Percentiles rank a stretch among this genome's conserved stretches.
Evolutionary conservation across 129 eudicot genomes (phyloP).

Genomic region (Heracleum sosnowskyi): DNA sequence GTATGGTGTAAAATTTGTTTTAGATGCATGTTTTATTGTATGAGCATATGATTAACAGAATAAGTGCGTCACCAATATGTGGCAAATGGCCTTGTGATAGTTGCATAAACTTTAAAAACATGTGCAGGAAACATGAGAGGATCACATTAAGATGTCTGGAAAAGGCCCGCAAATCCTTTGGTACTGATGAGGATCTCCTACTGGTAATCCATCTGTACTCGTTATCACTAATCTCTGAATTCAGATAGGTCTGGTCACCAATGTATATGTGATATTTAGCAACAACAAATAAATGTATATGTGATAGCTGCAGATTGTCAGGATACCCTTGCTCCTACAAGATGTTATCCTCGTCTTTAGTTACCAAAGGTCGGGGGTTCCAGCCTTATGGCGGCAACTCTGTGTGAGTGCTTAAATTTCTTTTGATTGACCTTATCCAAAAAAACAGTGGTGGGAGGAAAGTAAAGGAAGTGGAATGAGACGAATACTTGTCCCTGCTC

Average conservation of each 20-base stretch:
- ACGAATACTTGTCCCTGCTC: no score
- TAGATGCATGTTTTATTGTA: neutral
- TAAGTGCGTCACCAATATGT: neutral
- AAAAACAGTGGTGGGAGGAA: neutral
- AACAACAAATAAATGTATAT: no score
- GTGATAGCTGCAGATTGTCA: neutral
- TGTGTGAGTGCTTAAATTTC: neutral
- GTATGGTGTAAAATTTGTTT: neutral
- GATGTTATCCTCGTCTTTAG: neutral
- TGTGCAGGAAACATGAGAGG: conserved; percentile 60
- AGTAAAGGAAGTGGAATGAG: no score
- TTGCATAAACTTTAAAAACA: neutral
- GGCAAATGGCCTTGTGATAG: neutral
- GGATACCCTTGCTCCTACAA: neutral
- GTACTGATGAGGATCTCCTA: conserved; percentile 97
- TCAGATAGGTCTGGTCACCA: neutral
- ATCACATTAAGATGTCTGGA: conserved; percentile 64
- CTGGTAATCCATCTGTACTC: conserved; percentile 45
- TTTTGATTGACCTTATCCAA: neutral
- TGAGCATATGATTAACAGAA: neutral
- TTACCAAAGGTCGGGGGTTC: neutral
- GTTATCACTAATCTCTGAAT: neutral
- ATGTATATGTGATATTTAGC: neutral
- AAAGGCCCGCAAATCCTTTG: conserved; percentile 93
- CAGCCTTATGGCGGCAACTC: neutral